Percentiles rank a stretch among this genome's conserved stretches.
Conservation (phyloP, 2,329 filamentous ascomycete species). For the Alternaria panax region DNA sequence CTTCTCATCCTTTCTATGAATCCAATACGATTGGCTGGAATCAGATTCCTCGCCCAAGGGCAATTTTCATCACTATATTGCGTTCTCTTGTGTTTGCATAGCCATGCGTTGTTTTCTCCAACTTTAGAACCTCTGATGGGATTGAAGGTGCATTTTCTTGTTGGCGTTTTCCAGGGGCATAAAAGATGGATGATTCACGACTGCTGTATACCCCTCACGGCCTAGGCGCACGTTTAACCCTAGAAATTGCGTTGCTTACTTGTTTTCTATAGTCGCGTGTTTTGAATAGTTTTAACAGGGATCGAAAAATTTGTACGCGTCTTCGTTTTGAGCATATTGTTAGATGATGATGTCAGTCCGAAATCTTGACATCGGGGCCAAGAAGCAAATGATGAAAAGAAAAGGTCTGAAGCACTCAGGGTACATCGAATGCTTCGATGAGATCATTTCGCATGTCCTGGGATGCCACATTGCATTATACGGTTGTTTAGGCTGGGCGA, state of each 20-base stretch:
- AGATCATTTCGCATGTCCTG: neutral
- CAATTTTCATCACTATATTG: neutral
- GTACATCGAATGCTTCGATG: neutral
- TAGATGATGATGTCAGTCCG: neutral
- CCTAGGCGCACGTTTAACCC: constrained; percentile 1
- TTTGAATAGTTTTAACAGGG: constrained; percentile 1
- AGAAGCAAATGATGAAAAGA: neutral
- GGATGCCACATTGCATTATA: neutral
- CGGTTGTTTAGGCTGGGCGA: neutral
- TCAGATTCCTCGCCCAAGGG: neutral
- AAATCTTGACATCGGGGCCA: neutral
- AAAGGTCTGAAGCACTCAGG: neutral
- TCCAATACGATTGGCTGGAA: neutral
- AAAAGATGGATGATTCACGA: constrained; percentile 8
- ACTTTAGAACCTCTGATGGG: neutral
- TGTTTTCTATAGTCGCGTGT: neutral
- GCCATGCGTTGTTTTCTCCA: constrained; percentile 1
- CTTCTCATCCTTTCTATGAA: constrained; percentile 1
- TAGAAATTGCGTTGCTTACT: neutral
- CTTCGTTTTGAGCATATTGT: neutral
- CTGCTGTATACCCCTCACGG: constrained; percentile 6
- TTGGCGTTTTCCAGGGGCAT: constrained; percentile 3
- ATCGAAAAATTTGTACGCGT: neutral
- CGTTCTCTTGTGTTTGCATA: constrained; percentile 1
- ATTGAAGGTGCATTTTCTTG: constrained; percentile 1